These are phyloP conservation scores for Russula abietina DNA, from an alignment of 768 basidiomycete species.

Conservation along the genomic window DNA sequence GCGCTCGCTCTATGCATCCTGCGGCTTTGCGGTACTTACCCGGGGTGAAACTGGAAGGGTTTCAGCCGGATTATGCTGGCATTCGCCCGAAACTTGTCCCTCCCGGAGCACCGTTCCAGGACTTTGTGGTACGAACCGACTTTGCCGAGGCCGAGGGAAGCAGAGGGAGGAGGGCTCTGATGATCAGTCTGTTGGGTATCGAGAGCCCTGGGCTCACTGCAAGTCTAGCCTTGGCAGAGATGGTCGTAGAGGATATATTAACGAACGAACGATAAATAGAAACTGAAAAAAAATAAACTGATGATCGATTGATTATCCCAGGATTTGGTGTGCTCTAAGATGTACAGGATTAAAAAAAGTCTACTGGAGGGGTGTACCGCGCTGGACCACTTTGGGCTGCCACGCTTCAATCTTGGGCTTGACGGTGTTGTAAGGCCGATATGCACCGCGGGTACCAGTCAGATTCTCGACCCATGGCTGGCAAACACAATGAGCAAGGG, in stretches of 20 bases:
- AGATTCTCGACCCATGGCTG: conserved; percentile 84
- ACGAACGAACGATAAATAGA: conserved; percentile 7
- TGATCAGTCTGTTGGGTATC: conserved; percentile 86
- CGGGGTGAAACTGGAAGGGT: conserved; percentile 47
- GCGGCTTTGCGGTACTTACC: conserved; percentile 76
- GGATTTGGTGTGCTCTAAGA: conserved; percentile 5
- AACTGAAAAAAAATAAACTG: conserved; percentile 7
- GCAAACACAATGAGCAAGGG: not conserved
- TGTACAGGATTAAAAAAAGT: not conserved
- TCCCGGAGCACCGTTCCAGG: conserved; percentile 70
- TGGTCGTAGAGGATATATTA: conserved; percentile 62
- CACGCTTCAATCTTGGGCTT: conserved; percentile 77
- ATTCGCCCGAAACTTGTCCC: conserved; percentile 83
- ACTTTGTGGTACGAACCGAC: conserved; percentile 71
- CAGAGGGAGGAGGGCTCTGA: conserved; percentile 34
- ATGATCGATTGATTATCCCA: not conserved
- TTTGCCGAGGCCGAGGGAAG: conserved; percentile 35
- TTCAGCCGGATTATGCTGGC: conserved; percentile 79
- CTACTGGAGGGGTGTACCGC: conserved; percentile 33
- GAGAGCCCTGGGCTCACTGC: conserved; percentile 91
- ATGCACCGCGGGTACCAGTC: conserved; percentile 90
- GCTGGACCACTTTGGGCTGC: conserved; percentile 64
- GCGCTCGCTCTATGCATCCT: conserved; percentile 56
- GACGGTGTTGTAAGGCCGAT: conserved; percentile 81
- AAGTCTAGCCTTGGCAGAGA: conserved; percentile 79